Evolutionary conservation across 371 early-diverging fungal species (phyloP).

Genomic region (Mucor circinelloides): DNA sequence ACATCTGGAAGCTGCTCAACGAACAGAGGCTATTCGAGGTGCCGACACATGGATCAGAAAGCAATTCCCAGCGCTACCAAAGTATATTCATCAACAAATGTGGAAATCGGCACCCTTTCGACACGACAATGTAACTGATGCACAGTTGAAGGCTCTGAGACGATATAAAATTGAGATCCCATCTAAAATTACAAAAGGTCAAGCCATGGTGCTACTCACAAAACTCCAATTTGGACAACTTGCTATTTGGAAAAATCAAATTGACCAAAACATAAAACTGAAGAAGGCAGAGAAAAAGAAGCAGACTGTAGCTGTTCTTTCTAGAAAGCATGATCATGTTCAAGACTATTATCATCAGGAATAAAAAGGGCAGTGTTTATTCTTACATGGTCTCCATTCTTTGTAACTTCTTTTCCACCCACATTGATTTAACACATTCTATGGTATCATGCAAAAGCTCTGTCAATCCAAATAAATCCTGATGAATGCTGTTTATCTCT

Average conservation of each 20-base stretch:
- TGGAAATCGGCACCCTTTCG: conserved; percentile 59
- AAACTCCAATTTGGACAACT: conserved; percentile 50
- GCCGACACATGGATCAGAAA: conserved; percentile 62
- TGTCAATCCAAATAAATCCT: not conserved
- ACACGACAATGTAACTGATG: conserved; percentile 44
- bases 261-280: not conserved
- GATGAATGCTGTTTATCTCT: not conserved
- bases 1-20: conserved; percentile 44
- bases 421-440: not conserved
- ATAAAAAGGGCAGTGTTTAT: not conserved
- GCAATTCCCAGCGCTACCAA: conserved; percentile 6
- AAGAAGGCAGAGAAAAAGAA: not conserved
- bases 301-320: not conserved
- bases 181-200: conserved; percentile 51
- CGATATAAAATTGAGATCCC: conserved; percentile 22
- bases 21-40: conserved; percentile 57
- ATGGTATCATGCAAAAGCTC: not conserved
- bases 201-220: conserved; percentile 61
- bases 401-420: not conserved
- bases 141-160: conserved; percentile 52
- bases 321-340: not conserved
- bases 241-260: conserved; percentile 26
- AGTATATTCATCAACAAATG: not conserved
- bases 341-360: not conserved
- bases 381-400: not conserved